These are phyloP conservation scores for Corchorus olitorius DNA, from an alignment of 345 rosid genomes.

Conservation along the genomic window DNA sequence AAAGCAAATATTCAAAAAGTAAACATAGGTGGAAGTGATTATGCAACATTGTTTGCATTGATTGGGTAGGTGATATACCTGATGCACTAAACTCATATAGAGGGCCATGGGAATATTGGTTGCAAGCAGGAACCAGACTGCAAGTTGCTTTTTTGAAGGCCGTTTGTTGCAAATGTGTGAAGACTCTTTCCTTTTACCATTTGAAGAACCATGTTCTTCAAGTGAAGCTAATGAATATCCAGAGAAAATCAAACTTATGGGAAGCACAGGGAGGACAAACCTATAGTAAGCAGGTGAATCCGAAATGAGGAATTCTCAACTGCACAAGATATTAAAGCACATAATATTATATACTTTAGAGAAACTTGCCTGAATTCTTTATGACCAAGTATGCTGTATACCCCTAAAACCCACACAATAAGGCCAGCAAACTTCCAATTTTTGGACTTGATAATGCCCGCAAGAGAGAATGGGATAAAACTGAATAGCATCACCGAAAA, in stretches of 20 bases:
- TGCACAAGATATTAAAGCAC: conserved; percentile 11
- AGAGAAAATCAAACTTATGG: conserved; percentile 81
- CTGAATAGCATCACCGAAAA: conserved; percentile 86
- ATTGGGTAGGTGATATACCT: conserved; percentile 45
- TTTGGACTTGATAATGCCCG: conserved; percentile 64
- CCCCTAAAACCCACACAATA: conserved; percentile 71
- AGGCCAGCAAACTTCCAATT: conserved; percentile 74
- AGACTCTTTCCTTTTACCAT: conserved; percentile 40
- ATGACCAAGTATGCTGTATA: conserved; percentile 84
- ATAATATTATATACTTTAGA: background rate
- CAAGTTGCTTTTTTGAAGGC: conserved; percentile 45
- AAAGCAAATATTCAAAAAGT: background rate
- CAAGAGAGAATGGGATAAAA: conserved; percentile 66
- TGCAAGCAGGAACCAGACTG: conserved; percentile 70
- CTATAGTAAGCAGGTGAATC: conserved; percentile 50
- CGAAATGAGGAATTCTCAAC: conserved; percentile 17
- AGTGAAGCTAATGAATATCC: conserved; percentile 70
- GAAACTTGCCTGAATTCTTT: conserved; percentile 80
- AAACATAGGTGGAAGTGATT: background rate
- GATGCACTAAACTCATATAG: conserved; percentile 86
- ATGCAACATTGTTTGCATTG: background rate
- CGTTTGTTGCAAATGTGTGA: conserved; percentile 34
- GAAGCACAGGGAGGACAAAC: conserved; percentile 95
- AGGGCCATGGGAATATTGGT: conserved; percentile 88
- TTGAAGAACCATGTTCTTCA: conserved; percentile 38